Base-by-base conservation (phyloP, 2,329 filamentous ascomycete genomes). In the Lachnellula suecica region DNA sequence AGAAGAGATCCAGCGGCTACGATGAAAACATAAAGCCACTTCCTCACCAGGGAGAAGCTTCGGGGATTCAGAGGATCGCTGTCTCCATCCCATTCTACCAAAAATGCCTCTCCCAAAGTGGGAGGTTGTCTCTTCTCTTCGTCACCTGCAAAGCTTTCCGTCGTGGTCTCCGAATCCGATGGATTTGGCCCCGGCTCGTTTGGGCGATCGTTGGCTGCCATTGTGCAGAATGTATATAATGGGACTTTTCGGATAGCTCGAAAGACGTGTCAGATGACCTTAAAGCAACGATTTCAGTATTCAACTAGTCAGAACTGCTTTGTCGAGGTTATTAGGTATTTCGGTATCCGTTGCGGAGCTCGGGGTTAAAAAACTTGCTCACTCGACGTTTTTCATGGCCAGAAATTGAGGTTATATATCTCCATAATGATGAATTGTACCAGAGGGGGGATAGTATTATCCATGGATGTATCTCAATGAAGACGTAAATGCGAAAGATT, bases 1-100 rank as follows among this genome's bases (percentile, higher is more conserved):
- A 89, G 93, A 53, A 94, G 76, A 43, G 89, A 89, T 7, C 87
- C 88, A 50, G 79, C 68, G 9, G 85, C 84, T n/a, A 91, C 79
- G 52, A 96, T 87, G 31, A 84, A 60, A 1, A 92, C 84, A 56
- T 96, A 86, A 25, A 84, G 51, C 93, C 93, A 97, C 66, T 92
- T 92, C 56, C 83, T 80, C n/a, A 71, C 66, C 17, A 70, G 77
- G 15, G 70, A 72, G 74, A 90, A 84, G 67, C 82, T 90, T 53
- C 87, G 82, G 0, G 92, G 92, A 62, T 86, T 88, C 69, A 83
- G 67, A 0, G 88, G 85, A 66, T 97, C 92, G 44, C 75, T 72
- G 52, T 91, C 85, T 4, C 78, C 79, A 35, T 93, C 87, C 81
- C 88, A 97, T 6, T 71, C 56, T 90, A 79, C 62, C 83, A 92